These are phyloP conservation scores for Leccinum longicurvipes DNA, from an alignment of 768 basidiomycete genomes.

Conservation along the genomic window DNA sequence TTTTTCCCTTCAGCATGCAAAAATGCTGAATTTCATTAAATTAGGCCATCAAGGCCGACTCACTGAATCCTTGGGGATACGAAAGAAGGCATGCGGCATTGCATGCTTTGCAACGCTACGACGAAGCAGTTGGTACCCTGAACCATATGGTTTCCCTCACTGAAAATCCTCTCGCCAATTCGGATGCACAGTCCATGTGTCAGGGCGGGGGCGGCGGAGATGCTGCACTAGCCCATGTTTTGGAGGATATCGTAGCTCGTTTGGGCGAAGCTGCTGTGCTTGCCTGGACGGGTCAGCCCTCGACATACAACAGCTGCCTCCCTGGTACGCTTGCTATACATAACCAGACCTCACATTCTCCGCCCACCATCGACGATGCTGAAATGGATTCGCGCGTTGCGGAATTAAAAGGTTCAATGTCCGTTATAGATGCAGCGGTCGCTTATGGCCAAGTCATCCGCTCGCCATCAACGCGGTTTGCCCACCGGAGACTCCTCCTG, in stretches of 20 bases:
- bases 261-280: conserved; percentile 2
- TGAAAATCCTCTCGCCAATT: background rate
- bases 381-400: background rate
- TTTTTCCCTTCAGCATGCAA: background rate
- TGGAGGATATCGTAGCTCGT: conserved; percentile 9
- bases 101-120: background rate
- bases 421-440: background rate
- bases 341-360: background rate
- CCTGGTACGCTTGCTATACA: background rate
- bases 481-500: too few relatives aligned
- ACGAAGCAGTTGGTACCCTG: background rate
- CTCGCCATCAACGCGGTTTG: too few relatives aligned
- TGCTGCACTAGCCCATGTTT: conserved; percentile 1
- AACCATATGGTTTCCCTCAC: background rate
- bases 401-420: background rate
- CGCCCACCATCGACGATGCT: too few relatives aligned
- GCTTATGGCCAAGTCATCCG: too few relatives aligned
- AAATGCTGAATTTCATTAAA: background rate
- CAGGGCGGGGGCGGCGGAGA: background rate
- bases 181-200: background rate
- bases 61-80: background rate
- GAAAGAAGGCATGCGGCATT: background rate
- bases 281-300: background rate
- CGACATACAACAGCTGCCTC: conserved; percentile 11
- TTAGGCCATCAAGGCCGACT: background rate